Percentiles rank a stretch among this genome's conserved stretches.
phyloP scores from a whole-genome alignment of 768 basidiomycete species.

The Russula dissimulans region DNA sequence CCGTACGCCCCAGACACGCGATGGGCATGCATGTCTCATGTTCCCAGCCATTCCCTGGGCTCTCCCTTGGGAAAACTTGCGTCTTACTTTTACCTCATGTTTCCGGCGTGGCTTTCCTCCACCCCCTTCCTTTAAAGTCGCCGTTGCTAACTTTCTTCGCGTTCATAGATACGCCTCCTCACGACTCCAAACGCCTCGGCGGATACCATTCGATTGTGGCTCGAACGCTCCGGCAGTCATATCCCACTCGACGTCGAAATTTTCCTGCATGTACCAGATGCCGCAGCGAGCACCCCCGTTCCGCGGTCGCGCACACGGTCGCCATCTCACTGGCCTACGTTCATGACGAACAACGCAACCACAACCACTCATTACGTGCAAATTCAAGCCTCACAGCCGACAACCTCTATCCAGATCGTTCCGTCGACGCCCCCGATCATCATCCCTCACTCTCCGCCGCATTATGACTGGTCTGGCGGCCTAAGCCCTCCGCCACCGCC shows the following conservation, averaged over 20 bases:
- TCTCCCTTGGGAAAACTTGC: conserved; percentile 3
- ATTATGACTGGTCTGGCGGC: conserved; percentile 15
- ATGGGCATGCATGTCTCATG: conserved; percentile 12
- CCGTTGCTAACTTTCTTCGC: conserved; percentile 9
- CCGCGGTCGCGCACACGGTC: conserved; percentile 19
- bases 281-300: conserved; percentile 16
- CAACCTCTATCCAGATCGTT: conserved; percentile 20
- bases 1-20: not conserved
- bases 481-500: conserved; percentile 13
- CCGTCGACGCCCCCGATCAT: conserved; percentile 17
- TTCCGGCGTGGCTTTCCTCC: conserved; percentile 13
- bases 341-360: conserved; percentile 19
- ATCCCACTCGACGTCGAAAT: conserved; percentile 77
- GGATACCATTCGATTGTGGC: conserved; percentile 75
- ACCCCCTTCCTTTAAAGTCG: conserved; percentile 12
- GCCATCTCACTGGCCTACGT: conserved; percentile 20
- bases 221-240: conserved; percentile 63
- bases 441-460: conserved; percentile 19
- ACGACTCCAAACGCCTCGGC: conserved; percentile 63
- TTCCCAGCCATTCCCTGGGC: conserved; percentile 2
- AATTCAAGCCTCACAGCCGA: conserved; percentile 17
- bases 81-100: conserved; percentile 15
- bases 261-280: conserved; percentile 43
- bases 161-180: conserved; percentile 56
- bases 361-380: conserved; percentile 21